phyloP scores from a whole-genome alignment of 2,329 filamentous ascomycete genomes.

The Tolypocladium cylindrosporum region DNA sequence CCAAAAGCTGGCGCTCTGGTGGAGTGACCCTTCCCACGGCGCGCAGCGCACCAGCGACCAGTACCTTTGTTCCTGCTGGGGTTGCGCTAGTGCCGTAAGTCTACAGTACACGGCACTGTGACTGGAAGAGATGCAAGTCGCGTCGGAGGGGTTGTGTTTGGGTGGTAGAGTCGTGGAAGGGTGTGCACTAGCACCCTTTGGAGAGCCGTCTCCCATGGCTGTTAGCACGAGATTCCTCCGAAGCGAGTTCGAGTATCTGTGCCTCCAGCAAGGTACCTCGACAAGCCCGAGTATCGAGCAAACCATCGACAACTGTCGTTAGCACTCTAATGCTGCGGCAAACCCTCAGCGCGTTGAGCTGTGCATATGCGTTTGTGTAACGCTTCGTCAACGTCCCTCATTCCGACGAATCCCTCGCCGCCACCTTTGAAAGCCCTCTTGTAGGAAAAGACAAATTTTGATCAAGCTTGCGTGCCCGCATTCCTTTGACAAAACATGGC shows the following conservation, averaged over 20 bases:
- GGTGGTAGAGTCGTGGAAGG: background rate
- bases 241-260: background rate
- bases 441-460: background rate
- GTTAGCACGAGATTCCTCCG: background rate
- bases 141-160: background rate
- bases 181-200: background rate
- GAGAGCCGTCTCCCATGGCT: background rate
- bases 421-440: background rate
- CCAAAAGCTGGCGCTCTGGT: constrained; percentile 3
- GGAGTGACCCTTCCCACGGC: constrained; percentile 9
- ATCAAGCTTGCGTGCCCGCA: background rate
- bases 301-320: background rate
- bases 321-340: background rate
- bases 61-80: background rate
- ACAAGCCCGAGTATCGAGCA: background rate
- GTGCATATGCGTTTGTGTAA: background rate
- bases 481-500: background rate
- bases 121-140: background rate
- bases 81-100: background rate
- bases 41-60: background rate
- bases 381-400: background rate
- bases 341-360: background rate
- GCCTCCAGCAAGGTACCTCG: background rate
- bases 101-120: background rate
- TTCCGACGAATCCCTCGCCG: background rate